Percentiles rank a stretch among this genome's conserved stretches.
These are phyloP conservation scores for Dalbergia cultrata DNA, from an alignment of 306 rosid genomes.

Conservation along the genomic window DNA sequence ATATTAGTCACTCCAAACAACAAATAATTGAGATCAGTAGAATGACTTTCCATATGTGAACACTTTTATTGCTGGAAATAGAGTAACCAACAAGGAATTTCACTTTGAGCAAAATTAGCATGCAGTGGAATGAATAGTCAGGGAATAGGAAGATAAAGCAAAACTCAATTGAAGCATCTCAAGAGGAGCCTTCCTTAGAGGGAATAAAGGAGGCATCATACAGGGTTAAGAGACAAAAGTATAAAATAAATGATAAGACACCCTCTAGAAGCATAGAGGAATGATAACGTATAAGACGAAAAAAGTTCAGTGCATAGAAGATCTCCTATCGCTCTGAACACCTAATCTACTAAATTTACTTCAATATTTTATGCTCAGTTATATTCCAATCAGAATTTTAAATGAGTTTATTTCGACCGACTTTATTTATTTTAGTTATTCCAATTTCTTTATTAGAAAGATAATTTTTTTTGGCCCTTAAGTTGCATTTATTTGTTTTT, in stretches of 20 bases:
- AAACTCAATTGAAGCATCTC: not conserved
- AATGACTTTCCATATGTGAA: not conserved
- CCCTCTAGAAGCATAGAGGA: not conserved
- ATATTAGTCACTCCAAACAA: not conserved
- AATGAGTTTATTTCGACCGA: too few relatives aligned
- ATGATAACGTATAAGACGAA: not conserved
- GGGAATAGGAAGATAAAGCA: not conserved
- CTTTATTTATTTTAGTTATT: too few relatives aligned
- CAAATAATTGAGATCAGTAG: not conserved
- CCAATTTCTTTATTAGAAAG: too few relatives aligned
- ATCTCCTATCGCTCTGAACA: not conserved
- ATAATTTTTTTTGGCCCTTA: not conserved
- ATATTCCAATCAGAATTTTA: too few relatives aligned
- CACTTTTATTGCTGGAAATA: not conserved
- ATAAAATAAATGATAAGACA: not conserved
- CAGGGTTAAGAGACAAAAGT: not conserved
- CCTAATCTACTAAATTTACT: too few relatives aligned
- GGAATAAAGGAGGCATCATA: not conserved
- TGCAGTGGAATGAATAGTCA: not conserved
- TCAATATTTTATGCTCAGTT: too few relatives aligned
- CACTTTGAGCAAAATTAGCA: not conserved
- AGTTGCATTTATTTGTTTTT: not conserved
- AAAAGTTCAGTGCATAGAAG: too few relatives aligned
- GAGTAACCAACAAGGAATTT: not conserved
- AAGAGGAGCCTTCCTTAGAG: conserved; percentile 1